phyloP scores from a whole-genome alignment of 1,139 yeast genomes.

The Kodamaea ohmeri region DNA sequence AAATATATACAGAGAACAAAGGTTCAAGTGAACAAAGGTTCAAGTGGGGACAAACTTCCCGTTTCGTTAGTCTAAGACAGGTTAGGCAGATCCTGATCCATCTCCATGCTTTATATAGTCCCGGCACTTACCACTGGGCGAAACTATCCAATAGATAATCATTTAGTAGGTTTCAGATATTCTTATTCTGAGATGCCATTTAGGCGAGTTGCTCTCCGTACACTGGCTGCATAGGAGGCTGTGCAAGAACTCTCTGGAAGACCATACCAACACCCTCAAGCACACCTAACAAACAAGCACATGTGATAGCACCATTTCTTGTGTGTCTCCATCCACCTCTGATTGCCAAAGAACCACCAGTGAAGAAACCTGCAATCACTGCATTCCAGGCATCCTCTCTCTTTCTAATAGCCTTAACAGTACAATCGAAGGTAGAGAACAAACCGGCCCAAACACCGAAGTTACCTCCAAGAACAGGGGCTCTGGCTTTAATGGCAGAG shows the following conservation, averaged over 20 bases:
- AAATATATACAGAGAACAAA: conserved; percentile 5
- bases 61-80: background rate
- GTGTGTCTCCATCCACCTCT: conserved; percentile 99
- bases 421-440: conserved; percentile 92
- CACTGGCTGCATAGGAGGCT: conserved; percentile 79
- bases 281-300: conserved; percentile 95
- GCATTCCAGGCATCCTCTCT: conserved; percentile 99
- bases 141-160: conserved; percentile 1
- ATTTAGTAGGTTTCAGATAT: too few relatives aligned
- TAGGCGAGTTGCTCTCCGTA: conserved; percentile 52
- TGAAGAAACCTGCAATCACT: conserved; percentile 95
- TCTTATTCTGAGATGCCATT: too few relatives aligned
- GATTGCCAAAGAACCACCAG: conserved; percentile 96
- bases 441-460: conserved; percentile 99
- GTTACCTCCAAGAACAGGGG: conserved; percentile 98
- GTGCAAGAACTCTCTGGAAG: conserved; percentile 89
- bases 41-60: conserved; percentile 2
- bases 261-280: conserved; percentile 98
- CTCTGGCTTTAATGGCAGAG: conserved; percentile 90
- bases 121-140: background rate
- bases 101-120: conserved; percentile 1
- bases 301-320: conserved; percentile 93
- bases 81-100: background rate
- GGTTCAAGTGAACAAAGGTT: too few relatives aligned
- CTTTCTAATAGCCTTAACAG: conserved; percentile 90